phyloP scores from a whole-genome alignment of 352 stramenopile species.

The Pythium pectinolyticum region DNA sequence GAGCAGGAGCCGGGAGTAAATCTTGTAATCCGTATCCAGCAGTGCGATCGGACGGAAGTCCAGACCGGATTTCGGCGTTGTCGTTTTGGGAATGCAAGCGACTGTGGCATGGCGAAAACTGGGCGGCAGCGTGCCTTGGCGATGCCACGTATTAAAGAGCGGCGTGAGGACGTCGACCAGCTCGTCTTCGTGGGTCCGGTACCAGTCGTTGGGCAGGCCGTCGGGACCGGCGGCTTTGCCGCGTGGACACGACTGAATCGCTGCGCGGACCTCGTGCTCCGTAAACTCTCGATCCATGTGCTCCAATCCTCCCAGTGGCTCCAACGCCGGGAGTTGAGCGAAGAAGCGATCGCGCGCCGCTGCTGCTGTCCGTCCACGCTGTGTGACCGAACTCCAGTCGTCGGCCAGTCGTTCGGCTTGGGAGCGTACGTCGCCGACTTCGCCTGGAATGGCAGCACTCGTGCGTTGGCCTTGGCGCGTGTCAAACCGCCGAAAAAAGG shows the following conservation, averaged over 20 bases:
- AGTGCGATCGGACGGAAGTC: slow-evolving; percentile 9
- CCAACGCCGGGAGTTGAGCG: too few relatives aligned
- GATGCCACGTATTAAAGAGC: not conserved
- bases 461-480: not conserved
- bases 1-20: slow-evolving; percentile 2
- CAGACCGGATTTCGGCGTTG: not conserved
- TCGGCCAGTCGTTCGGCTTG: not conserved
- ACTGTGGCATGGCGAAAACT: slow-evolving; percentile 1
- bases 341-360: not conserved
- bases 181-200: not conserved
- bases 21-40: slow-evolving; percentile 19
- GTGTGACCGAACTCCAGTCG: slow-evolving; percentile 8
- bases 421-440: not conserved
- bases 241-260: too few relatives aligned
- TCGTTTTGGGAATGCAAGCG: slow-evolving; percentile 8
- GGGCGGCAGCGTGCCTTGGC: not conserved
- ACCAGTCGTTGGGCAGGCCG: slow-evolving; percentile 16
- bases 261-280: slow-evolving; percentile 7
- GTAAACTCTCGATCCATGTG: slow-evolving; percentile 1
- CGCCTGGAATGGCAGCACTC: too few relatives aligned
- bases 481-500: not conserved
- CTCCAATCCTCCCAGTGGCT: not conserved
- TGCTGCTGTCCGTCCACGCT: not conserved
- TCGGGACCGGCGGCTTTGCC: slow-evolving; percentile 12
- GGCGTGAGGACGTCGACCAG: not conserved